Percentiles rank a stretch among this genome's conserved stretches.
These are phyloP conservation scores for Lentinus brumalis DNA, from an alignment of 768 basidiomycete species.

Conservation along the genomic window DNA sequence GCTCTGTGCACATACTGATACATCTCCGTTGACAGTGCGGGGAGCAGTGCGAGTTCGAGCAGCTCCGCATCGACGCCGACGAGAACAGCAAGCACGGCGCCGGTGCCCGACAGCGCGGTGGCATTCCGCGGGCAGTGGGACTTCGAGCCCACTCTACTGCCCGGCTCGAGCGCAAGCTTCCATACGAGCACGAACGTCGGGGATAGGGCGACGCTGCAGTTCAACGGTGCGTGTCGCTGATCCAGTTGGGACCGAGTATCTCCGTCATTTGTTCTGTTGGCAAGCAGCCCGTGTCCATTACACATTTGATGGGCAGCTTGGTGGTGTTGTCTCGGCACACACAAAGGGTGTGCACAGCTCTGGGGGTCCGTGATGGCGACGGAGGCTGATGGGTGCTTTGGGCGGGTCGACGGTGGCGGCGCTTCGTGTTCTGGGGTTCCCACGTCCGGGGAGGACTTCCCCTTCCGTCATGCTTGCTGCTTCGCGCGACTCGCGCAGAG, in stretches of 20 bases:
- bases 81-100: conserved; percentile 33
- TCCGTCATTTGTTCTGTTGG: background rate
- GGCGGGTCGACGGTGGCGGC: background rate
- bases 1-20: background rate
- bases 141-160: conserved; percentile 26
- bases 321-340: background rate
- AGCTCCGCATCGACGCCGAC: conserved; percentile 34
- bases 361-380: background rate
- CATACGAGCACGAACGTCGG: conserved; percentile 42
- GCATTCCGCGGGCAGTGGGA: conserved; percentile 61
- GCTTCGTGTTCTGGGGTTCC: background rate
- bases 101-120: conserved; percentile 47
- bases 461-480: background rate
- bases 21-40: conserved; percentile 4
- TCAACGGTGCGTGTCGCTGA: conserved; percentile 48
- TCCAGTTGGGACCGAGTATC: background rate
- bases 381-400: background rate
- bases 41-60: background rate
- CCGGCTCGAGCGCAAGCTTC: conserved; percentile 27
- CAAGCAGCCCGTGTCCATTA: background rate
- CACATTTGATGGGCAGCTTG: background rate
- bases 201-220: conserved; percentile 45
- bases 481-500: background rate
- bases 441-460: background rate
- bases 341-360: background rate